A percentile compares a stretch with the other conserved stretches of the same genome.
phyloP scores from a whole-genome alignment of 768 basidiomycete species.

The Exidia glandulosa region DNA sequence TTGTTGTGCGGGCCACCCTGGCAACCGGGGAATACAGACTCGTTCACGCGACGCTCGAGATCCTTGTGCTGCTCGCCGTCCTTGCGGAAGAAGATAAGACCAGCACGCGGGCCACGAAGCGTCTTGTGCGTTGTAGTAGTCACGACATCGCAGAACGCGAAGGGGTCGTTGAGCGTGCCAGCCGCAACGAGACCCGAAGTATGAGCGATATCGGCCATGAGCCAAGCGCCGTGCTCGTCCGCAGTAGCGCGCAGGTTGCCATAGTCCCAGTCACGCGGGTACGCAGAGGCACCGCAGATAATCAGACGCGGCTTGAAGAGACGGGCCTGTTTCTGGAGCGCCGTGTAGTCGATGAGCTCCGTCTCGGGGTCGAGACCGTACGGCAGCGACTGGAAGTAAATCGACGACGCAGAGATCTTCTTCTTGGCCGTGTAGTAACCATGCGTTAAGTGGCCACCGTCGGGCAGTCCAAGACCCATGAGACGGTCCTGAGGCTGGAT shows the following conservation, averaged over 20 bases:
- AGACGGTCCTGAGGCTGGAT: conserved; percentile 95
- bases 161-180: conserved; percentile 80
- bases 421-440: conserved; percentile 99
- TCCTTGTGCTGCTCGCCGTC: conserved; percentile 72
- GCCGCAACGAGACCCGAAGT: conserved; percentile 93
- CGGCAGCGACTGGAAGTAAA: conserved; percentile 98
- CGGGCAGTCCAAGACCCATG: conserved; percentile 97
- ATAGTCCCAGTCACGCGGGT: conserved; percentile 98
- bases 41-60: conserved; percentile 93
- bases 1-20: conserved; percentile 99
- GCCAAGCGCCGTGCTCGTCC: conserved; percentile 79
- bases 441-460: conserved; percentile 95
- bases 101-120: conserved; percentile 93
- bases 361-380: conserved; percentile 75
- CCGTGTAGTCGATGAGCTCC: conserved; percentile 82
- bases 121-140: conserved; percentile 99
- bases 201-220: conserved; percentile 97
- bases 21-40: conserved; percentile 98
- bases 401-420: conserved; percentile 99
- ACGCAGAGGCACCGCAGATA: conserved; percentile 97
- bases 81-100: conserved; percentile 96
- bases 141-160: conserved; percentile 94
- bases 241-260: conserved; percentile 67
- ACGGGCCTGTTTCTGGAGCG: conserved; percentile 73
- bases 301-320: conserved; percentile 92